Evolutionary conservation across 2,329 filamentous ascomycete genomes (phyloP).

Genomic region (Colletotrichum sp.): DNA sequence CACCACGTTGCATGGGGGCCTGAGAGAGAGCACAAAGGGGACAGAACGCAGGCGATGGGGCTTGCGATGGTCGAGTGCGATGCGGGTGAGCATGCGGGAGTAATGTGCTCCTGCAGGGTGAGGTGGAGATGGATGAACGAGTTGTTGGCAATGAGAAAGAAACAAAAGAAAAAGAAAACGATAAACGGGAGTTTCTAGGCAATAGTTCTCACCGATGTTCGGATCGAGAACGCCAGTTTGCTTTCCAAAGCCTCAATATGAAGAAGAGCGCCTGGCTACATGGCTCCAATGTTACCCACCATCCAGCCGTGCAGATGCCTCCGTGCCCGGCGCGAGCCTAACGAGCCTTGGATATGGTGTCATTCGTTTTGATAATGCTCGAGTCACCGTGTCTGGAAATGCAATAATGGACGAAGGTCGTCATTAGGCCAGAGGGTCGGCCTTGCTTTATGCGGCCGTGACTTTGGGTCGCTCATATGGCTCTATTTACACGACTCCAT

Average conservation of each 20-base stretch:
- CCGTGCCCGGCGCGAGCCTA: background rate
- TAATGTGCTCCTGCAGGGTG: background rate
- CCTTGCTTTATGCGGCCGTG: background rate
- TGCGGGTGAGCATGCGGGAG: background rate
- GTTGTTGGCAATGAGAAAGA: background rate
- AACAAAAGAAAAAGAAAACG: background rate
- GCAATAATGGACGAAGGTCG: background rate
- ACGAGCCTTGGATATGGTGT: background rate
- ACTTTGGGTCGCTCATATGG: background rate
- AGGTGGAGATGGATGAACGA: background rate
- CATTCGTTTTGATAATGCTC: background rate
- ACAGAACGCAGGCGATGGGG: background rate
- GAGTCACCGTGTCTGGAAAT: background rate
- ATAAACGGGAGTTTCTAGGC: background rate
- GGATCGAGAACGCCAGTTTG: background rate
- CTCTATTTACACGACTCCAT: background rate
- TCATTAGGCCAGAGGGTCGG: background rate
- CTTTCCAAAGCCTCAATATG: background rate
- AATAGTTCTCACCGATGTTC: background rate
- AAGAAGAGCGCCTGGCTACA: background rate
- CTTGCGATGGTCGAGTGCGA: background rate
- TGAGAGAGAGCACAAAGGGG: no score
- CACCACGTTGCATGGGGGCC: background rate
- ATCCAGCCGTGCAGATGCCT: background rate
- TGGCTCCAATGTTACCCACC: background rate